A percentile compares a stretch with the other conserved stretches of the same genome.
These are phyloP conservation scores for Sonneratia caseolaris DNA, from an alignment of 345 rosid genomes.

Conservation along the genomic window DNA sequence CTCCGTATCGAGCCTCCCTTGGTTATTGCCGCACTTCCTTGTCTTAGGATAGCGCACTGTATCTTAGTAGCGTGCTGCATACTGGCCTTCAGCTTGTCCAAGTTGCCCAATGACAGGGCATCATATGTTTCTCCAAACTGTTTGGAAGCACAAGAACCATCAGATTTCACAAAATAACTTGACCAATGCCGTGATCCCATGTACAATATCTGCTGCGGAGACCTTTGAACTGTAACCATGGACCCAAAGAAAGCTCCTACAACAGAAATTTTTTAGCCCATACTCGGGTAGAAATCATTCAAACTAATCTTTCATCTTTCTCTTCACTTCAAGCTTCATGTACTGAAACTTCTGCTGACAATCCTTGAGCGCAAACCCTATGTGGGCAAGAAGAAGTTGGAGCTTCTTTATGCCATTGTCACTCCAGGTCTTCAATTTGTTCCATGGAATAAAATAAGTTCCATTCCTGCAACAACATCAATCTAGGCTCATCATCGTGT, in stretches of 20 bases:
- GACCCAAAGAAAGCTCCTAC: conserved; percentile 64
- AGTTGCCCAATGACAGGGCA: conserved; percentile 66
- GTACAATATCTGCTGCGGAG: conserved; percentile 92
- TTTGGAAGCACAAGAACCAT: conserved; percentile 76
- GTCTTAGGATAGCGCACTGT: conserved; percentile 85
- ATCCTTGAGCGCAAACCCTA: conserved; percentile 91
- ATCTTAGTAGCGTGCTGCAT: conserved; percentile 94
- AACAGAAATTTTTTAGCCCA: conserved; percentile 79
- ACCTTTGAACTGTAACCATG: conserved; percentile 93
- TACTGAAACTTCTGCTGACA: conserved; percentile 94
- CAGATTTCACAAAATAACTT: conserved; percentile 68
- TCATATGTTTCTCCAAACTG: conserved; percentile 90
- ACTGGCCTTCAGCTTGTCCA: conserved; percentile 63
- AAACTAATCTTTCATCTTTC: conserved; percentile 84
- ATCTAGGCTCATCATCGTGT: conserved; percentile 82
- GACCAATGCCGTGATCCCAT: conserved; percentile 91
- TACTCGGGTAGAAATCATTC: conserved; percentile 79
- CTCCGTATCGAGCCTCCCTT: conserved; percentile 76
- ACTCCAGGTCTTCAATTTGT: conserved; percentile 90
- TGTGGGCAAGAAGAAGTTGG: conserved; percentile 84
- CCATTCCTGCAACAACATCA: conserved; percentile 92
- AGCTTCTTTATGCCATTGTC: conserved; percentile 93
- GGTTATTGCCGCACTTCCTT: conserved; percentile 86
- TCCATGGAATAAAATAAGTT: conserved; percentile 84
- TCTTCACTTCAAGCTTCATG: conserved; percentile 81